Conservation (phyloP, 129 eudicot species). For the Centaurea solstitialis region DNA sequence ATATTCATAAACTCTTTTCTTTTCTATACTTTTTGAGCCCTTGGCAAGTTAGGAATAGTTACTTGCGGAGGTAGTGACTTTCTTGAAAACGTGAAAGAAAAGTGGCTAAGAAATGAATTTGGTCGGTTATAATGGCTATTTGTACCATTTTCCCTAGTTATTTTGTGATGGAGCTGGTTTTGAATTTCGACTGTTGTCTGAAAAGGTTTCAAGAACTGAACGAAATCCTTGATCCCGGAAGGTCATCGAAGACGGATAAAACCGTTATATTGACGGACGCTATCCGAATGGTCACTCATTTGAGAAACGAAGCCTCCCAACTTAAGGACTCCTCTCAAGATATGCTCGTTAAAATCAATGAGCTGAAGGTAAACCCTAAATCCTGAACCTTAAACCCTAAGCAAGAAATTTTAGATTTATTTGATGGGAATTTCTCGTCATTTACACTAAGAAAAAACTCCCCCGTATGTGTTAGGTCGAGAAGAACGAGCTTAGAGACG, state of each 20-base stretch:
- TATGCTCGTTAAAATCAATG: constrained; percentile 57
- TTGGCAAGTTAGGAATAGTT: no score
- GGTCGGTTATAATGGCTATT: no score
- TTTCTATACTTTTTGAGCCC: no score
- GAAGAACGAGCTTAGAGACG: constrained; percentile 76
- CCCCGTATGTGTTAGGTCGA: constrained; percentile 51
- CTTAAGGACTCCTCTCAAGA: constrained; percentile 51
- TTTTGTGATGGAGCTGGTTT: neutral
- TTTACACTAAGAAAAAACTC: no score
- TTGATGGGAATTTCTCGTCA: no score
- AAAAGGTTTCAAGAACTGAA: constrained; percentile 76
- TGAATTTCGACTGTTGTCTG: constrained; percentile 10
- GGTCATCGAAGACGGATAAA: constrained; percentile 70
- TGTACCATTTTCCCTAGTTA: no score
- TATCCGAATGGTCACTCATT: constrained; percentile 52
- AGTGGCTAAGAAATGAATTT: no score
- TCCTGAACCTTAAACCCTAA: neutral
- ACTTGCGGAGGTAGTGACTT: no score
- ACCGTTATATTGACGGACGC: constrained; percentile 67
- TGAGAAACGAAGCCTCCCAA: constrained; percentile 64
- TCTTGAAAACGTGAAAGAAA: no score
- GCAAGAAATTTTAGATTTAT: no score
- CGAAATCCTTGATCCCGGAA: constrained; percentile 67
- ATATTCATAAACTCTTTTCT: no score
- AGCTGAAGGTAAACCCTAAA: constrained; percentile 54